These are phyloP conservation scores for Chiua sp. DNA, from an alignment of 1,284 basidiomycete species.

Conservation along the genomic window DNA sequence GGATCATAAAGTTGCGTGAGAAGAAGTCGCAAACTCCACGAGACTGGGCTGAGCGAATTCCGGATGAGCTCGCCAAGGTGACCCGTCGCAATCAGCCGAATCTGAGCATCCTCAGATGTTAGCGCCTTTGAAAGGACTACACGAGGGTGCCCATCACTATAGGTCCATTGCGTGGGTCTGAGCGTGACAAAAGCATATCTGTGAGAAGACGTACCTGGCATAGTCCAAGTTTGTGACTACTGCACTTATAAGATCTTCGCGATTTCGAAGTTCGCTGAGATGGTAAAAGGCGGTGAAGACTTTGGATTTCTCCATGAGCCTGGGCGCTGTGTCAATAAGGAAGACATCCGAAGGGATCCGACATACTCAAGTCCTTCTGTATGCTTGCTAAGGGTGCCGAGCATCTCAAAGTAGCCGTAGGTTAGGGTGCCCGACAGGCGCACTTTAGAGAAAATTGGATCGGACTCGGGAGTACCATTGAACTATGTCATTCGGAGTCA, in stretches of 20 bases:
- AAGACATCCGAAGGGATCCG: background rate
- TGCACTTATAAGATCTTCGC: constrained; percentile 91
- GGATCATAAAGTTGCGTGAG: constrained; percentile 97
- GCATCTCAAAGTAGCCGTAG: constrained; percentile 95
- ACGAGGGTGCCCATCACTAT: constrained; percentile 89
- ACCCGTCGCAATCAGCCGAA: constrained; percentile 88
- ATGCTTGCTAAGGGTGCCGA: constrained; percentile 88
- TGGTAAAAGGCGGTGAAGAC: constrained; percentile 97
- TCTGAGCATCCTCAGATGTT: constrained; percentile 90
- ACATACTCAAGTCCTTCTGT: constrained; percentile 89
- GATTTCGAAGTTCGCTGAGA: constrained; percentile 86
- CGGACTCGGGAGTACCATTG: constrained; percentile 67
- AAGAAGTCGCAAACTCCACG: constrained; percentile 89
- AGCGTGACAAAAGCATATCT: background rate
- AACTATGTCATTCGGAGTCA: constrained; percentile 50
- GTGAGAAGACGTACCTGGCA: constrained; percentile 63
- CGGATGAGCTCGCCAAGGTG: constrained; percentile 86
- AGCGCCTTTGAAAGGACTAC: constrained; percentile 93
- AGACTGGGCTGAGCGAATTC: constrained; percentile 63
- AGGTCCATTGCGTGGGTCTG: constrained; percentile 6
- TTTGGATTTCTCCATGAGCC: constrained; percentile 89
- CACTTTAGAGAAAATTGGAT: constrained; percentile 88
- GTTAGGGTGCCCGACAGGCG: constrained; percentile 86
- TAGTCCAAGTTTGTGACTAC: constrained; percentile 95
- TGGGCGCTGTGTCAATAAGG: constrained; percentile 37